Conservation (phyloP, 768 basidiomycete genomes). For the Russula emetica region DNA sequence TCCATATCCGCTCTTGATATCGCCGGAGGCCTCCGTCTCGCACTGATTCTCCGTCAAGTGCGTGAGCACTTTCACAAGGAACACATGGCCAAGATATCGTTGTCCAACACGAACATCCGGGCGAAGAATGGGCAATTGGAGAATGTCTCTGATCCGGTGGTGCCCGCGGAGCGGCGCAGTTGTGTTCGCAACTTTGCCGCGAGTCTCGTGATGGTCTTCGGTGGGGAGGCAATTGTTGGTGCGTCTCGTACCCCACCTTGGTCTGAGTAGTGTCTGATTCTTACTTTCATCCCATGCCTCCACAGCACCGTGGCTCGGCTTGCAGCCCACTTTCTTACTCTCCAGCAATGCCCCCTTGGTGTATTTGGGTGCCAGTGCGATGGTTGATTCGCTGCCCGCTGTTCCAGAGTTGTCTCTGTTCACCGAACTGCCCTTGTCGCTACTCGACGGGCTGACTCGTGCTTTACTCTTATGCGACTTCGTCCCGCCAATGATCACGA, state of each 20-base stretch:
- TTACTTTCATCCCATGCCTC: background rate
- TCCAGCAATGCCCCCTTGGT: constrained; percentile 12
- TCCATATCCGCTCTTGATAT: constrained; percentile 24
- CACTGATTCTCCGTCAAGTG: constrained; percentile 26
- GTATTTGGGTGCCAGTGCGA: constrained; percentile 13
- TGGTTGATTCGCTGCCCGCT: constrained; percentile 19
- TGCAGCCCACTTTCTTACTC: constrained; percentile 26
- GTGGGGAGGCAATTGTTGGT: constrained; percentile 28
- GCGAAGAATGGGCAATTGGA: constrained; percentile 3
- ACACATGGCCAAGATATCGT: constrained; percentile 9
- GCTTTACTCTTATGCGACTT: constrained; percentile 28
- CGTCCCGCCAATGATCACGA: constrained; percentile 23
- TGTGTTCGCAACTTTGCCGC: constrained; percentile 24
- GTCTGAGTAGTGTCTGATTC: background rate
- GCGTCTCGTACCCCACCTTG: constrained; percentile 1
- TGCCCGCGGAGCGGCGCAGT: constrained; percentile 17
- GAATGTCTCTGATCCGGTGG: background rate
- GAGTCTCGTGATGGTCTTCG: constrained; percentile 27
- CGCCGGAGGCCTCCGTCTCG: constrained; percentile 24
- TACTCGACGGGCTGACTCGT: constrained; percentile 25
- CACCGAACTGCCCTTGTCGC: constrained; percentile 22
- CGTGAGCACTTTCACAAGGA: constrained; percentile 16
- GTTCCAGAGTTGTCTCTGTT: constrained; percentile 23
- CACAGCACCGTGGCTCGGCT: constrained; percentile 25
- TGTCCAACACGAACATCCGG: too few species aligned